Conservation (phyloP, 192 early-diverging fungal genomes). For the Coemansia sp. region DNA sequence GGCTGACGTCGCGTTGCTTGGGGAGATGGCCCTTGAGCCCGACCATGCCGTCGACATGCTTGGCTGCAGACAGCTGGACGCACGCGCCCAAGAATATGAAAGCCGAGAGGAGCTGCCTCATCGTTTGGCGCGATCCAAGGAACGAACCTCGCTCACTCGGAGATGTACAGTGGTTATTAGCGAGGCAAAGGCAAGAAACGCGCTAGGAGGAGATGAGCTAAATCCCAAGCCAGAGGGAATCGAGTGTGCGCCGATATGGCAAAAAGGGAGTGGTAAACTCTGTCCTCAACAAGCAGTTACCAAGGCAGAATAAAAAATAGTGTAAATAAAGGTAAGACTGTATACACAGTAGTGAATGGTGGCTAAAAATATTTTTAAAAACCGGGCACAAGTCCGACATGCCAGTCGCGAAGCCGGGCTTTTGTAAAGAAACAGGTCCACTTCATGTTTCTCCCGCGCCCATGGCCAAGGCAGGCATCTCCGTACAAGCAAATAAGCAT, state of each 20-base stretch:
- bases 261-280: neutral
- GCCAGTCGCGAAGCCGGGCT: constrained; percentile 1
- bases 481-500: neutral
- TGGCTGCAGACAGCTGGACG: constrained; percentile 9
- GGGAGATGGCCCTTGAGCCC: constrained; percentile 40
- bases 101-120: constrained; percentile 22
- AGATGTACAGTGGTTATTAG: no score
- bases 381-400: neutral
- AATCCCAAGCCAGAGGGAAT: neutral
- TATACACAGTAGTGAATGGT: neutral
- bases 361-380: neutral
- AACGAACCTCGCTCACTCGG: no score
- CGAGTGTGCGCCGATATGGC: neutral
- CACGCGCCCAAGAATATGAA: constrained; percentile 24
- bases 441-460: neutral
- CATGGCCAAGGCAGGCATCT: neutral
- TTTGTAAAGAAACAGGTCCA: constrained; percentile 6
- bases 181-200: constrained; percentile 2
- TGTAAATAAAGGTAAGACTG: neutral
- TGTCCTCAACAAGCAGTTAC: neutral
- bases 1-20: constrained; percentile 30
- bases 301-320: neutral
- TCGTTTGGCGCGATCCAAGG: constrained; percentile 6
- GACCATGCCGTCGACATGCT: constrained; percentile 42
- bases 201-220: neutral